Base-by-base conservation (phyloP, 768 basidiomycete species). In the Nevesoporus exiguus region DNA sequence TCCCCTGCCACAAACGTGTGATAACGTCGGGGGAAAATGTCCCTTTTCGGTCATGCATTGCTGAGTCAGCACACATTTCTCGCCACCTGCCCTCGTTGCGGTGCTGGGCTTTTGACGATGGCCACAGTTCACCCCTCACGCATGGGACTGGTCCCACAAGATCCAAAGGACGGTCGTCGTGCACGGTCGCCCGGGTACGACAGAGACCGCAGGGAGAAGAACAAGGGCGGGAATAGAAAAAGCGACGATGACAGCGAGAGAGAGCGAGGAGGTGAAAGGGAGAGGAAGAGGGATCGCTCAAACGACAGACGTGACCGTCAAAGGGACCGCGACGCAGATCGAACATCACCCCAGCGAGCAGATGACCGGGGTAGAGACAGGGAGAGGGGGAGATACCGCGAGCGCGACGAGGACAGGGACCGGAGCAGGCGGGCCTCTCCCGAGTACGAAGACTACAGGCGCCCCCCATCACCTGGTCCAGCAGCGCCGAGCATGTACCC, bases 111-210 rank as follows among this genome's bases (percentile, higher is more conserved):
- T 14, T 44, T 30, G 6, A 31, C 41, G 15, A 89, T 90, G 88
- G 86, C 86, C 25, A 83, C 82, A 19, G 77, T 90, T 6, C 88
- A 90, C 62, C 88, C 88, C 24, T 88, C 87, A 10, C 79, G 88
- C 47, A 74, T 86, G 73, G 82, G 74, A 25, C 73, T 89, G 5
- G 83, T 90, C 19, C 83, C 86, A 36, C 80, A 72, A 51, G 71
- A 71, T 25, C 47, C 64, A 53, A 62, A 55, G 49, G 29, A 57
- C 34, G 55, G 61, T 8, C 55, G 55, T n/a, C 69, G 73, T 24
- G 68, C 67, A 7, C 75, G 76, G 9, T 64, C 69, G 22, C 66
- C 67, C 21, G 71, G 69, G 41, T 8, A 60, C 43, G 48, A 70
- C 40, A 71, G 69, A 47, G 67, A 69, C 45, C 71, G 63, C 54